Evolutionary conservation across 2,329 filamentous ascomycete genomes (phyloP), one percentile per base, ranked within the genome.

Genomic region (Stagonosporopsis cucurbitacearum): DNA sequence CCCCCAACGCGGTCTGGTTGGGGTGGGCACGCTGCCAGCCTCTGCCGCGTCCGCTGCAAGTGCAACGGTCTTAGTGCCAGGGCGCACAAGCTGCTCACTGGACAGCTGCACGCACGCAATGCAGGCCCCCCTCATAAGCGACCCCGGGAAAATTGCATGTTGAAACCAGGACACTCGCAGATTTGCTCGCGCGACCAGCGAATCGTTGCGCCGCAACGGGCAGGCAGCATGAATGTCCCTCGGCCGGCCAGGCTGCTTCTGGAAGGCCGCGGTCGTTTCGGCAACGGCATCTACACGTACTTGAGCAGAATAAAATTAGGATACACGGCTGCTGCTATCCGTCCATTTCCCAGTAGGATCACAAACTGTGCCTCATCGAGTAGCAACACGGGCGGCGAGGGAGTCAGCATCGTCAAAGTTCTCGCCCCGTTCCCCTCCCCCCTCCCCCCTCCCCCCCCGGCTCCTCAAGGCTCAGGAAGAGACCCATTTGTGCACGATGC

Each of bases 41-140:
- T 54, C 51, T 54, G 51, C 51, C 51, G 51, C 51, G 45, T 43
- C 51, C 51, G 51, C 43, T 17, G 28, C 36, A 53, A 41, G 35
- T 41, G 50, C 51, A 54, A 48, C 51, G 51, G 52, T 22, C 46
- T 39, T 28, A 25, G 46, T 45, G 52, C 35, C 33, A 50, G 46
- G 46, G 46, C 32, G 30, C 36, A 40, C 35, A 45, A 15, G 26
- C 28, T 26, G 33, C 33, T 26, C 13, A 48, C 20, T 47, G 43
- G 50, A 13, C 25, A 23, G 22, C 20, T 11, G 28, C 36, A 19
- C 43, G 35, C 41, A 26, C 22, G 35, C 33, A 32, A 45, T 40
- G 46, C 46, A 50, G 36, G 35, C 40, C 35, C 35, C 35, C 35
- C 28, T 41, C 41, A 33, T n/a, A 50, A 46, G 41, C 53, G 41